Percentiles rank a stretch among this genome's conserved stretches.
These are phyloP conservation scores for Aphanomyces cochlioides DNA, from an alignment of 352 stramenopile species.

Conservation along the genomic window DNA sequence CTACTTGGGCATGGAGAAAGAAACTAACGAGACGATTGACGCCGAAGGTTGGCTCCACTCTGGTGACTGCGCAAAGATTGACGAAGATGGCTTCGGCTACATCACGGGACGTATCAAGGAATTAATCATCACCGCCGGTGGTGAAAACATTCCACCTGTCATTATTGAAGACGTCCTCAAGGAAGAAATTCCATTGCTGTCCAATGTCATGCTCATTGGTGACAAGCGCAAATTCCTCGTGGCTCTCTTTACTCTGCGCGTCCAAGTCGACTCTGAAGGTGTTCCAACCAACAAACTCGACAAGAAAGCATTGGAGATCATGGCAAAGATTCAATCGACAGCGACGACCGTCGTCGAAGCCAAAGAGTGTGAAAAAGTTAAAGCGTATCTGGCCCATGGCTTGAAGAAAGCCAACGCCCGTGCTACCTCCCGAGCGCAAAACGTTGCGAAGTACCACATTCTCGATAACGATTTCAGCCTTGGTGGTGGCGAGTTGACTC, in stretches of 20 bases:
- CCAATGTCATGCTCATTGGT: constrained; percentile 91
- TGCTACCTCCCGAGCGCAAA: constrained; percentile 78
- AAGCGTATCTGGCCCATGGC: constrained; percentile 64
- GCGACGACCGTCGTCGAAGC: constrained; percentile 69
- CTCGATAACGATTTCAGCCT: constrained; percentile 90
- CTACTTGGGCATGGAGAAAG: constrained; percentile 75
- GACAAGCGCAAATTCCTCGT: constrained; percentile 92
- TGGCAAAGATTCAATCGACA: constrained; percentile 58
- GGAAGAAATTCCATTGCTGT: constrained; percentile 76
- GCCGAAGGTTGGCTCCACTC: constrained; percentile 91
- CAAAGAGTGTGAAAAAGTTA: constrained; percentile 69
- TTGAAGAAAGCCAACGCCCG: constrained; percentile 73
- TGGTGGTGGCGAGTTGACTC: constrained; percentile 89
- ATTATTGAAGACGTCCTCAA: constrained; percentile 91
- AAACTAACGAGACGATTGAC: constrained; percentile 89
- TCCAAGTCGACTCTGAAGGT: constrained; percentile 76
- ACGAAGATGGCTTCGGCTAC: constrained; percentile 89
- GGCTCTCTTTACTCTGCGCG: constrained; percentile 82
- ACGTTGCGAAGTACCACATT: constrained; percentile 83
- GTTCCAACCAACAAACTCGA: constrained; percentile 78
- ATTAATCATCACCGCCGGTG: constrained; percentile 93
- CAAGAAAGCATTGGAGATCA: constrained; percentile 52
- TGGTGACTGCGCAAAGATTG: constrained; percentile 89
- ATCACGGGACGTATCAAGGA: constrained; percentile 97
- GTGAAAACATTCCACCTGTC: constrained; percentile 93